Evolutionary conservation across 148 eudicot genomes (phyloP).

Genomic region (Rheum nobile): DNA sequence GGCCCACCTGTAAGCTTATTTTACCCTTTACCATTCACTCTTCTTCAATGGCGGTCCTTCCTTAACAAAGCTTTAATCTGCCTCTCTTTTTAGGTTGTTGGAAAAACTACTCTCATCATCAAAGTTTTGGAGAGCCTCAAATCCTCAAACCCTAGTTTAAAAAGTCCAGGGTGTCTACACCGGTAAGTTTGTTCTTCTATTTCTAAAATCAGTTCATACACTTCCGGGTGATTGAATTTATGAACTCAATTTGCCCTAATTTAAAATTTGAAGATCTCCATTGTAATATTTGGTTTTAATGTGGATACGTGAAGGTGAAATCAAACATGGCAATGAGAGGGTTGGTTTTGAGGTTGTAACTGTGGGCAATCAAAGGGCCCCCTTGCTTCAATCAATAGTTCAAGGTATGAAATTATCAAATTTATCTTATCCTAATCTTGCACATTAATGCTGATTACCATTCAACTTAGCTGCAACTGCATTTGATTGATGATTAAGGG

Average conservation of each 20-base stretch:
- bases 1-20: constrained; percentile 59
- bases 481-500: too few relatives aligned
- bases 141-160: constrained; percentile 56
- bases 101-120: constrained; percentile 63
- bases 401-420: constrained; percentile 31
- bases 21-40: background rate
- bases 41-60: background rate
- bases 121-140: constrained; percentile 47
- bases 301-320: constrained; percentile 39
- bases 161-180: constrained; percentile 85
- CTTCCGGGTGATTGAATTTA: background rate
- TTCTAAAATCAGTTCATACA: background rate
- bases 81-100: constrained; percentile 46
- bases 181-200: constrained; percentile 24
- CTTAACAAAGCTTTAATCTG: background rate
- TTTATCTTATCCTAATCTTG: background rate
- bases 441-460: background rate
- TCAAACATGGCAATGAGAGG: constrained; percentile 63
- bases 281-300: too few relatives aligned
- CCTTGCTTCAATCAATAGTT: constrained; percentile 51
- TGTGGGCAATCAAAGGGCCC: constrained; percentile 43
- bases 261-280: background rate
- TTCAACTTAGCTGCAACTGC: background rate
- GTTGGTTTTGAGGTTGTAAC: constrained; percentile 88
- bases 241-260: background rate